Conservation (phyloP, 768 basidiomycete species). For the Gelatoporia subvermispora region DNA sequence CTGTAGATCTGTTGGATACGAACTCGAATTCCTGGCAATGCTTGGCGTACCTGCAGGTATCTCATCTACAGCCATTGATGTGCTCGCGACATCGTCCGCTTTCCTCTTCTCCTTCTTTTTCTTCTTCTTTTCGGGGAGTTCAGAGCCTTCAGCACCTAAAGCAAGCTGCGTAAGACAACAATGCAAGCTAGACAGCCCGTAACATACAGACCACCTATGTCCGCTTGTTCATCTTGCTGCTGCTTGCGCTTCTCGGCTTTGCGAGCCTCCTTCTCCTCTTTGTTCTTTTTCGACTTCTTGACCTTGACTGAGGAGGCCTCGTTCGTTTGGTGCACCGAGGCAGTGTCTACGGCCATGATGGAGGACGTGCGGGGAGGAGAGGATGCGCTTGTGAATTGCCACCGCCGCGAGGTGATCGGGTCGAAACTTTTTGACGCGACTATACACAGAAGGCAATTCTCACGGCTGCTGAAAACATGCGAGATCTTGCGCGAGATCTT, state of each 20-base stretch:
- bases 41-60: not conserved
- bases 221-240: slow-evolving; percentile 7
- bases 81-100: not conserved
- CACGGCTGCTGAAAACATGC: no score
- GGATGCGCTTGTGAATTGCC: no score
- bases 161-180: not conserved
- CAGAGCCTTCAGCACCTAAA: not conserved
- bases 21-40: not conserved
- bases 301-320: not conserved
- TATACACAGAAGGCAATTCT: no score
- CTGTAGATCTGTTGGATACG: not conserved
- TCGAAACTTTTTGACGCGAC: no score
- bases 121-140: slow-evolving; percentile 3
- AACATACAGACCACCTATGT: slow-evolving; percentile 19
- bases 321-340: no score
- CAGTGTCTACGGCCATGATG: no score
- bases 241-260: slow-evolving; percentile 2
- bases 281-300: slow-evolving; percentile 17
- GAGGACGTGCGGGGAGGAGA: no score
- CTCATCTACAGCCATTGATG: slow-evolving; percentile 5
- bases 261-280: not conserved
- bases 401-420: no score
- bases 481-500: no score
- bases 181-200: not conserved
- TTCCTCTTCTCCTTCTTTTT: slow-evolving; percentile 12